These are phyloP conservation scores for Linum lewisii DNA, from an alignment of 345 rosid genomes.

Conservation along the genomic window DNA sequence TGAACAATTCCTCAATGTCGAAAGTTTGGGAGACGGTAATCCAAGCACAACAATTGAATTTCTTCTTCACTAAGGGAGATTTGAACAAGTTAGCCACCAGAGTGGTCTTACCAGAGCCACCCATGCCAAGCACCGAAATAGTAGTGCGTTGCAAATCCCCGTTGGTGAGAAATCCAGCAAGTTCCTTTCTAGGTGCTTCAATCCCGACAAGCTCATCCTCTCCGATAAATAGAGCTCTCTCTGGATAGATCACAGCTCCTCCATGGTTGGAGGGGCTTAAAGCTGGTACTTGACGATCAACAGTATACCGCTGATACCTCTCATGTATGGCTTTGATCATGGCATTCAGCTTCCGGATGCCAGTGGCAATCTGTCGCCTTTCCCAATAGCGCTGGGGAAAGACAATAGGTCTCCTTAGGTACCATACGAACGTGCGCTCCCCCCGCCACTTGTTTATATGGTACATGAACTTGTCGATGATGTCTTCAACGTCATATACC, in stretches of 20 bases:
- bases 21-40: conserved; percentile 19
- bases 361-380: conserved; percentile 20
- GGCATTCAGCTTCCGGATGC: conserved; percentile 18
- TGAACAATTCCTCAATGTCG: conserved; percentile 26
- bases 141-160: neutral
- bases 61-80: conserved; percentile 9
- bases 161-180: conserved; percentile 12
- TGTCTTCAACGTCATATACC: conserved; percentile 29
- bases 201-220: conserved; percentile 37
- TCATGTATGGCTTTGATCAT: conserved; percentile 21
- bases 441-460: conserved; percentile 14
- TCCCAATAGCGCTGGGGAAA: conserved; percentile 20
- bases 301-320: conserved; percentile 19
- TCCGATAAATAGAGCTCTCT: conserved; percentile 21
- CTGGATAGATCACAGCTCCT: conserved; percentile 13
- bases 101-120: conserved; percentile 18
- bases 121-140: conserved; percentile 25
- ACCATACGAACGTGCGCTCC: neutral
- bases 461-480: conserved; percentile 26
- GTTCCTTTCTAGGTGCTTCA: conserved; percentile 13
- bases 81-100: conserved; percentile 13
- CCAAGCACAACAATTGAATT: conserved; percentile 15
- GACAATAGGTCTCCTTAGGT: conserved; percentile 8
- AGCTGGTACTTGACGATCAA: conserved; percentile 2
- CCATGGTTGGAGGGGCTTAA: neutral